Evolutionary conservation across 306 rosid species (phyloP), one percentile per base, ranked within the genome.

Genomic region (Acacia acuminata): DNA sequence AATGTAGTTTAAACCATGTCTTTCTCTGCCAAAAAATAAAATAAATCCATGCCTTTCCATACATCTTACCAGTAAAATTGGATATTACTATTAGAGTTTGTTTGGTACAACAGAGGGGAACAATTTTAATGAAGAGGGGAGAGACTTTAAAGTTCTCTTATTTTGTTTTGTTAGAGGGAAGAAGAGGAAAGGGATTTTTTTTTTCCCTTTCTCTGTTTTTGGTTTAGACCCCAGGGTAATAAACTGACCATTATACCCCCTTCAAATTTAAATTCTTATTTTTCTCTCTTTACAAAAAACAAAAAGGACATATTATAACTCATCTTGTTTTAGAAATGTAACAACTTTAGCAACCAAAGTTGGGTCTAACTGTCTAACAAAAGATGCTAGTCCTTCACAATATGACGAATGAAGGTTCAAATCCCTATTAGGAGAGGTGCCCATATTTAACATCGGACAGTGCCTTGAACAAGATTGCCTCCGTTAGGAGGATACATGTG

Each of bases 11-110:
- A 80, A 80, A 58, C 53, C 84, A 71, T 56, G 71, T 76, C 22
- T 55, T 66, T 13, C 17, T 61, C 67, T 13, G 11, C 34, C 17
- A 48, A 61, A 61, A 61, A 11, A n/a, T 9, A 22, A 61, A 61
- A 61, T 45, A 79, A 36, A 80, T 47, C 81, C 81, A 71, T 66
- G 70, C 76, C 40, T 44, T 66, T 76, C 53, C 83, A 77, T 22
- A 15, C 50, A 78, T 66, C 51, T 47, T 58, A 79, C 56, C 80
- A 82, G 77, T 16, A 71, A 53, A 82, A 79, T 30, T 78, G 34
- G 30, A 77, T 47, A 19, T 17, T 47, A 47, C 55, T 45, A 72
- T 47, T 45, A 58, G 27, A n/a, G 25, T 58, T n/a, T 7, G 64
- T n/a, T 58, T 22, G 30, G 30, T 58, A n/a, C 64, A 58, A 10